These are phyloP conservation scores for Flaveria floridana DNA, from an alignment of 140 eudicot species.

Conservation along the genomic window DNA sequence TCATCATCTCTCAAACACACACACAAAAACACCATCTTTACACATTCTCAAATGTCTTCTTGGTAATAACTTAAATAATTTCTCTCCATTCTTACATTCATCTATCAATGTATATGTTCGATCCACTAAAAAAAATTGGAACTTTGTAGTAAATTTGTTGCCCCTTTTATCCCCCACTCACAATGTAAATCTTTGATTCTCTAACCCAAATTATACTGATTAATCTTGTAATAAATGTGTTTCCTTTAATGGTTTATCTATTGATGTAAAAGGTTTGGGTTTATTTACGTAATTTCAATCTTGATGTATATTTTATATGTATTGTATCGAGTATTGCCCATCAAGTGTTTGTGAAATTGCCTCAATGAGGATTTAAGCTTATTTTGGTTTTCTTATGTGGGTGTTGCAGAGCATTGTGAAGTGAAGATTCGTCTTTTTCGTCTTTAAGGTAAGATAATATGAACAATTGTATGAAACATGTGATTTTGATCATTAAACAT, in stretches of 20 bases:
- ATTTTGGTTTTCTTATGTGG: slow-evolving; percentile 2
- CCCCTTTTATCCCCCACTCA: neutral
- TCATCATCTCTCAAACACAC: slow-evolving; percentile 11
- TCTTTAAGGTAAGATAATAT: slow-evolving; percentile 19
- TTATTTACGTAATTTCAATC: neutral
- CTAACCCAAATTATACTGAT: slow-evolving; percentile 4
- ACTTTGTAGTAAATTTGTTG: slow-evolving; percentile 19
- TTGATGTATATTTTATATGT: neutral
- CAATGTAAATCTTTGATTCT: slow-evolving; percentile 20
- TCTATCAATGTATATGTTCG: slow-evolving; percentile 13
- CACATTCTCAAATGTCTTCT: slow-evolving; percentile 10
- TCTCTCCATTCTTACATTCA: slow-evolving; percentile 13
- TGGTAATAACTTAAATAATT: slow-evolving; percentile 15
- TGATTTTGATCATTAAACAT: neutral
- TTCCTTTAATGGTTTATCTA: neutral
- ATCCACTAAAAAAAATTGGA: slow-evolving; percentile 15
- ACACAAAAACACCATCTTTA: slow-evolving; percentile 19
- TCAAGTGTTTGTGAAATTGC: slow-evolving; percentile 33
- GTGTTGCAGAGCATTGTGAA: slow-evolving; percentile 30
- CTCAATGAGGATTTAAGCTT: slow-evolving; percentile 18
- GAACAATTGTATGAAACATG: neutral
- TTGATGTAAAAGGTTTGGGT: slow-evolving; percentile 5
- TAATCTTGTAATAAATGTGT: neutral
- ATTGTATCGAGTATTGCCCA: neutral
- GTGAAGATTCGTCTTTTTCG: slow-evolving; percentile 22